Conservation (phyloP, 2,329 filamentous ascomycete species). For the Magnaporthiopsis incrustans region DNA sequence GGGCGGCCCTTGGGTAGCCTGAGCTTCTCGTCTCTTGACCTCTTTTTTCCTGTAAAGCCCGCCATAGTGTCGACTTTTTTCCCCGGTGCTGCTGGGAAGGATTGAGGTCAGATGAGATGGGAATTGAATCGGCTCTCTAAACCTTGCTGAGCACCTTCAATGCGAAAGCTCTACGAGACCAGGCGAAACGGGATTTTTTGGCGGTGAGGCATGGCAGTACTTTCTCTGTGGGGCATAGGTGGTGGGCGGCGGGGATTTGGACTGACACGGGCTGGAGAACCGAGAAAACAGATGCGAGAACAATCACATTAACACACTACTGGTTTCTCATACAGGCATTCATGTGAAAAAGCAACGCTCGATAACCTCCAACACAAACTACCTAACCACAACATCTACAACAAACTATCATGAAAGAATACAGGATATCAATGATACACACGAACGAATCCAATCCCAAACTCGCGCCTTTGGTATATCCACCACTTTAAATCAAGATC, state of each 20-base stretch:
- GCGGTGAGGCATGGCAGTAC: conserved; percentile 7
- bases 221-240: background rate
- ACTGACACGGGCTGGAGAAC: no score
- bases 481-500: background rate
- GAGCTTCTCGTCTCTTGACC: conserved; percentile 22
- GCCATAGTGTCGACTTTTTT: no score
- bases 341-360: background rate
- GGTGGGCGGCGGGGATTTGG: no score
- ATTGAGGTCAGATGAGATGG: background rate
- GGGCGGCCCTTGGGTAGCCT: conserved; percentile 29
- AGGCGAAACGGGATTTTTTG: conserved; percentile 6
- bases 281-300: no score
- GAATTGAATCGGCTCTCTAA: background rate
- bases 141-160: background rate
- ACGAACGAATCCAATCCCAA: background rate
- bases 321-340: no score
- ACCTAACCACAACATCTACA: background rate
- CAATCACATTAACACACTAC: no score
- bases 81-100: no score
- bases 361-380: background rate
- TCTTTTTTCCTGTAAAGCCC: conserved; percentile 23
- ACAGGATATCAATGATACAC: background rate
- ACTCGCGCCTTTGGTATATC: background rate
- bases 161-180: background rate
- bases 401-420: background rate